Evolutionary conservation across 768 basidiomycete genomes (phyloP).

Genomic region (Tricholoma sp.): DNA sequence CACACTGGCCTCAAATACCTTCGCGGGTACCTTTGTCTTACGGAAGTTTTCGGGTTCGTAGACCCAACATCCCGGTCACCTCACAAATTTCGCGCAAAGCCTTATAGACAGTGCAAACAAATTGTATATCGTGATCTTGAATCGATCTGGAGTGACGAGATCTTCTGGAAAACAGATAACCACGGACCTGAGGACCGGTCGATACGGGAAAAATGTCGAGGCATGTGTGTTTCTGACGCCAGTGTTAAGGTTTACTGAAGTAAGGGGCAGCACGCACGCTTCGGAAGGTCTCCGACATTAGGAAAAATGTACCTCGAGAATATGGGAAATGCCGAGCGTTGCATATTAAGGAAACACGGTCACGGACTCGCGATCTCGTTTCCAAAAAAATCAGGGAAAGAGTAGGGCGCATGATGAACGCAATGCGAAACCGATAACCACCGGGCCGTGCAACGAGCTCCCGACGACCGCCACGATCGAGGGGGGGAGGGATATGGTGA

Average conservation of each 20-base stretch:
- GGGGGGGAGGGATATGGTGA: background rate
- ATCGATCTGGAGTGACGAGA: background rate
- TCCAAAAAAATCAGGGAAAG: background rate
- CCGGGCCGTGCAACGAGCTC: background rate
- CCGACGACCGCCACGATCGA: background rate
- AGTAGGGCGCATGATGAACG: background rate
- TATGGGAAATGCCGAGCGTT: background rate
- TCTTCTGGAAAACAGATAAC: background rate
- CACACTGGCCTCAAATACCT: background rate
- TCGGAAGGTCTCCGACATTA: background rate
- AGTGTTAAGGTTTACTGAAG: background rate
- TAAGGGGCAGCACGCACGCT: background rate
- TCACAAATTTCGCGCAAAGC: too few relatives aligned
- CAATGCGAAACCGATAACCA: background rate
- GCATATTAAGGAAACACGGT: background rate
- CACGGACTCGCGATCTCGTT: background rate
- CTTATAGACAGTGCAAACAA: too few relatives aligned
- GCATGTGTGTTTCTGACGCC: background rate
- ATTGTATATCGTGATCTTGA: background rate
- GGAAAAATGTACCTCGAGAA: background rate
- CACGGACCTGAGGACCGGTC: background rate
- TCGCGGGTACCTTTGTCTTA: background rate
- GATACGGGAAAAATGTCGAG: background rate
- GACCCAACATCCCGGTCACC: background rate
- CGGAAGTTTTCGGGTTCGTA: background rate